Evolutionary conservation across 495 filamentous ascomycete species (phyloP), one percentile per base, ranked within the genome.

Genomic region (Penicillium coprophilum): DNA sequence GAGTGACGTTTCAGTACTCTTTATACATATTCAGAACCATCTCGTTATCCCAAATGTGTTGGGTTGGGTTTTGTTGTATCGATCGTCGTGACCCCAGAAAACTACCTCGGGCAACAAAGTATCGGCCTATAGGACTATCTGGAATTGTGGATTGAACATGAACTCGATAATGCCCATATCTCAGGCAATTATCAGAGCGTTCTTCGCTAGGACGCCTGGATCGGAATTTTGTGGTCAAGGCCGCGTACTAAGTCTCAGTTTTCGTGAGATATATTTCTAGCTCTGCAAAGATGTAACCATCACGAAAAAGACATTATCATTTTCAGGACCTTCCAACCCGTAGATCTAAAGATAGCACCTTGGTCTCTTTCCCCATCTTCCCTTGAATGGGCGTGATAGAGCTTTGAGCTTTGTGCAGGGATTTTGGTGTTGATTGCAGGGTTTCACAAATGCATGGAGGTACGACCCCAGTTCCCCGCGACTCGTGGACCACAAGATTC

Each of bases 391-490:
- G 36, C 30, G 15, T 32, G 0, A 39, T 48, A 20, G 19, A 46
- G 24, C 28, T 38, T n/a, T 39, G 46, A 19, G 27, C 38, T 41
- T 28, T 12, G 11, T 34, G 17, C 24, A 31, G 48, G 54, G 55
- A 51, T 45, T 23, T 50, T 38, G 44, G 44, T 53, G 56, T 59
- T 32, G 49, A 49, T 48, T 27, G 15, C 24, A 32, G 28, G 51
- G 60, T 64, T 58, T 50, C 60, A 61, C 64, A 53, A 53, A 41
- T 62, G 61, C 56, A 55, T 65, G 62, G 66, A 63, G 67, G 55
- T 60, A 56, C 32, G 24, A 63, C 56, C 55, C 61, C 53, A 49
- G 64, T 69, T 67, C 62, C 64, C 59, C 61, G 59, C 59, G 55
- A 62, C 57, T 67, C 54, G 62, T 65, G 53, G 58, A 53, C 48